phyloP scores from a whole-genome alignment of 192 early-diverging fungal genomes.

The Umbelopsis sp. region DNA sequence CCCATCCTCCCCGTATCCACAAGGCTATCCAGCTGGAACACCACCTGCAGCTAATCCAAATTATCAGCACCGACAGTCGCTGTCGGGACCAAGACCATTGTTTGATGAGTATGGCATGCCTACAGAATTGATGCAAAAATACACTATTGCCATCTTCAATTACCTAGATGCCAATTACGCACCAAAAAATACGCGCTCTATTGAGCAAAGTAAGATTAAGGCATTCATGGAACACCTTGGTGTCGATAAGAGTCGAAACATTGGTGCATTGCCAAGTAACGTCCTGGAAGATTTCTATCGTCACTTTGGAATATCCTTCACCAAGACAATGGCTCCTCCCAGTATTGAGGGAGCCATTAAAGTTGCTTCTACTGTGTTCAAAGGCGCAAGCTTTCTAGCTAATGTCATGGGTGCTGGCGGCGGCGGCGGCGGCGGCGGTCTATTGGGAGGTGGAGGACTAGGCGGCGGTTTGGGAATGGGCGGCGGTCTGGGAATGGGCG shows the following conservation, averaged over 20 bases:
- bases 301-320: neutral
- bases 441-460: neutral
- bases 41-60: neutral
- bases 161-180: neutral
- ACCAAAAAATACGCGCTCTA: neutral
- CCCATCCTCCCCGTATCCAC: neutral
- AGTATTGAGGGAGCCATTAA: neutral
- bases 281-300: neutral
- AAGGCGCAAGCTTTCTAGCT: neutral
- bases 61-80: neutral
- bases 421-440: neutral
- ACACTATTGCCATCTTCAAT: neutral
- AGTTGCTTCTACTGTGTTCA: neutral
- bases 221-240: conserved; percentile 8
- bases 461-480: neutral
- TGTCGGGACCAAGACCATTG: neutral
- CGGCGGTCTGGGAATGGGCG: neutral
- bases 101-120: neutral
- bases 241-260: neutral
- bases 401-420: neutral
- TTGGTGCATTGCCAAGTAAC: neutral
- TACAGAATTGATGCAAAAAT: neutral
- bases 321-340: neutral
- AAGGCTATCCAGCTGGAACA: neutral
- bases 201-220: conserved; percentile 12